phyloP scores from a whole-genome alignment of 495 filamentous ascomycete species.

The Aspergillus olivimuriae region DNA sequence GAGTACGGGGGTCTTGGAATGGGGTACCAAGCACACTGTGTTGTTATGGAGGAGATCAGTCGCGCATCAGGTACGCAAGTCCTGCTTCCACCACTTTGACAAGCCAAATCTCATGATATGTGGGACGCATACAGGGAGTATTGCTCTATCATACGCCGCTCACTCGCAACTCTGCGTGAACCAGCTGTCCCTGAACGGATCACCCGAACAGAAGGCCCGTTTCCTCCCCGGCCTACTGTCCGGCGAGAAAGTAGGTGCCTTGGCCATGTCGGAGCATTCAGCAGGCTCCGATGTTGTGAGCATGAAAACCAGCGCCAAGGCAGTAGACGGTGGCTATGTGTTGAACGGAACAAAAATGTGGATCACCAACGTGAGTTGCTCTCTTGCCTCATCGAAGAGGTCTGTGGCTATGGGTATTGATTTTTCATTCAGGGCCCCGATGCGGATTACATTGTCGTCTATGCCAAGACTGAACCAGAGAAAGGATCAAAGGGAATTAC shows the following conservation, averaged over 20 bases:
- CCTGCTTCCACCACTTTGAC: conserved; percentile 1
- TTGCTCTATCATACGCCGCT: conserved; percentile 88
- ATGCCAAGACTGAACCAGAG: conserved; percentile 86
- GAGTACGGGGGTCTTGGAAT: conserved; percentile 84
- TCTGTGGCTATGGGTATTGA: too few species aligned
- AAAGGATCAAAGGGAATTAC: conserved; percentile 87
- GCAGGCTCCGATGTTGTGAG: conserved; percentile 91
- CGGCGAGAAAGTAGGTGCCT: conserved; percentile 76
- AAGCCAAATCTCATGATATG: not conserved
- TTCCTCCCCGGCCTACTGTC: conserved; percentile 78
- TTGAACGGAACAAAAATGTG: conserved; percentile 97
- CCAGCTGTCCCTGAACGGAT: conserved; percentile 90
- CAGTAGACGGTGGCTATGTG: conserved; percentile 76
- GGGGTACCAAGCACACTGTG: conserved; percentile 96
- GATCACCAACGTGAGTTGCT: conserved; percentile 77
- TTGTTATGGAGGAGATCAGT: conserved; percentile 89
- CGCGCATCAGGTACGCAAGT: conserved; percentile 49
- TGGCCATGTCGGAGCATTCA: conserved; percentile 93
- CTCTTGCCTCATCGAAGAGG: too few species aligned
- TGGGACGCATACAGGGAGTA: conserved; percentile 54
- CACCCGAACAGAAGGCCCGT: conserved; percentile 64
- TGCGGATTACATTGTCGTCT: conserved; percentile 82
- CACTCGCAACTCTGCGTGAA: conserved; percentile 97
- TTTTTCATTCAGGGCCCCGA: conserved; percentile 65
- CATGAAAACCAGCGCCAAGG: conserved; percentile 81